Percentiles rank a stretch among this genome's conserved stretches.
Conservation (phyloP, 2,329 filamentous ascomycete genomes). For the Aspergillus spinulosporus region DNA sequence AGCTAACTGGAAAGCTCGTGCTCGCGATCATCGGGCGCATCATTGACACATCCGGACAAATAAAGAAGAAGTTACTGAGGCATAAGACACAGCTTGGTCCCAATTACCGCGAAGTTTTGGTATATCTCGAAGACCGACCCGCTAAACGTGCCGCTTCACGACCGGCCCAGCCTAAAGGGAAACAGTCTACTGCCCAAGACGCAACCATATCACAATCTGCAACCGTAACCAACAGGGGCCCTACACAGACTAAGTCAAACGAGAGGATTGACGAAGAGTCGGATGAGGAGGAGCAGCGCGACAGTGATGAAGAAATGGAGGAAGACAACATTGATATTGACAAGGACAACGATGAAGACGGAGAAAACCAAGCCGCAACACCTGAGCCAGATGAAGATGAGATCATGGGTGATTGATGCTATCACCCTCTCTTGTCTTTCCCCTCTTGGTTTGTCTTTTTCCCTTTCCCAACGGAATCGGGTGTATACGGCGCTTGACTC, state of each 20-base stretch:
- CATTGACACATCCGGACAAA: slow-evolving; percentile 66
- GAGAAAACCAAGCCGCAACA: slow-evolving; percentile 27
- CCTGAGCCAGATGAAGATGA: slow-evolving; percentile 42
- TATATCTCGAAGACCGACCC: slow-evolving; percentile 72
- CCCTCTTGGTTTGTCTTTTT: neutral
- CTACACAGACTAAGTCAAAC: slow-evolving; percentile 35
- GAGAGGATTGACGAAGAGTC: slow-evolving; percentile 46
- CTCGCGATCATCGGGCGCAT: slow-evolving; percentile 74
- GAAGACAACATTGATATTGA: slow-evolving; percentile 40
- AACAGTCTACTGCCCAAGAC: slow-evolving; percentile 23
- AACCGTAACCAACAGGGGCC: slow-evolving; percentile 23
- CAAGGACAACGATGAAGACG: slow-evolving; percentile 41
- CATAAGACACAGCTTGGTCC: slow-evolving; percentile 79
- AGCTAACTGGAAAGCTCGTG: slow-evolving; percentile 80
- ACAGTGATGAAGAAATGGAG: slow-evolving; percentile 40
- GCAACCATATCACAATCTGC: slow-evolving; percentile 18
- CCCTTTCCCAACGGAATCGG: neutral
- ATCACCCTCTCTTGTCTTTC: neutral
- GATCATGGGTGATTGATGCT: slow-evolving; percentile 44
- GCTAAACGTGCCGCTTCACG: slow-evolving; percentile 24
- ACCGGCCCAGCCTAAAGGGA: slow-evolving; percentile 35
- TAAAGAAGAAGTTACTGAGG: slow-evolving; percentile 70
- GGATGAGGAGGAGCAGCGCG: slow-evolving; percentile 39
- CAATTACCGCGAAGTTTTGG: slow-evolving; percentile 82
- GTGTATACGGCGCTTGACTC: neutral